Conservation (phyloP, 306 rosid species). For the Quercus aquifolioides region DNA sequence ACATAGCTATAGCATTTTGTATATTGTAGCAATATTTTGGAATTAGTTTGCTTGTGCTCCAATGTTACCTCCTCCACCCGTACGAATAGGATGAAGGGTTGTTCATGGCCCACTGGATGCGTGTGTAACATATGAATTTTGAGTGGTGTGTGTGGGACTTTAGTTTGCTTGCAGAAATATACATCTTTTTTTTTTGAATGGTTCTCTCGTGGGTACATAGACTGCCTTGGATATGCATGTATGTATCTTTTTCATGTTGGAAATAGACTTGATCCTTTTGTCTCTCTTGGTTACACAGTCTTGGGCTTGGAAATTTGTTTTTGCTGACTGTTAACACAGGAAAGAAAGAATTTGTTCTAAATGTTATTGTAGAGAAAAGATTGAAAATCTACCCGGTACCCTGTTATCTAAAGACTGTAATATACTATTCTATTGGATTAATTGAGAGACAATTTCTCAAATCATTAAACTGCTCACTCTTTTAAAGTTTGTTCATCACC, state of each 20-base stretch:
- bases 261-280: background rate
- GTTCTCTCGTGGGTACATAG: background rate
- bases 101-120: background rate
- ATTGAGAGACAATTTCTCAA: background rate
- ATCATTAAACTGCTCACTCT: background rate
- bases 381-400: background rate
- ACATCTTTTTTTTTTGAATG: background rate
- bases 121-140: background rate
- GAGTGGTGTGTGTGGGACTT: too few species aligned
- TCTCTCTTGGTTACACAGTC: background rate
- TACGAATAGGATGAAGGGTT: background rate
- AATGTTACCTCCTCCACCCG: background rate
- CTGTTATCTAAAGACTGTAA: background rate
- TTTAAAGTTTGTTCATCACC: background rate
- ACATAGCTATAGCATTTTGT: background rate
- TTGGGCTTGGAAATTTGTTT: constrained; percentile 1
- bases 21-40: background rate
- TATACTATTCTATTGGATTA: background rate
- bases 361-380: background rate
- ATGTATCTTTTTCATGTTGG: background rate
- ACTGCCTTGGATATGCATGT: background rate
- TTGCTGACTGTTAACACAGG: constrained; percentile 1
- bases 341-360: constrained; percentile 7
- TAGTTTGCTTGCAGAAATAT: background rate
- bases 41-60: background rate